A percentile compares a stretch with the other conserved stretches of the same genome.
These are phyloP conservation scores for Solanum chiquidenum DNA, from an alignment of 257 asterid species.

Conservation along the genomic window DNA sequence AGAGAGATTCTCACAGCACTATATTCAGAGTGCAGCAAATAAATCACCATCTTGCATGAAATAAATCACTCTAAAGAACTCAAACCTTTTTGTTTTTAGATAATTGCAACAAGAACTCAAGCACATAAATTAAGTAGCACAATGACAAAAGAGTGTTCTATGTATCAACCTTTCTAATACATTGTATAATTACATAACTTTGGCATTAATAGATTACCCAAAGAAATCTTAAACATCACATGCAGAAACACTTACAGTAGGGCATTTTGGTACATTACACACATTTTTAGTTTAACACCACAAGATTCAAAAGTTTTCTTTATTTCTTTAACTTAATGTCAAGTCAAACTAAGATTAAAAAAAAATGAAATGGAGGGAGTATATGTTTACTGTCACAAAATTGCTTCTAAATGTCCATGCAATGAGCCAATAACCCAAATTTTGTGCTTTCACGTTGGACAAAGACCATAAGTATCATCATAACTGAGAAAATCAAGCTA, in stretches of 20 bases:
- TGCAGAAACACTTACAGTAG: background rate
- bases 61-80: background rate
- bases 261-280: background rate
- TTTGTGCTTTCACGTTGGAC: background rate
- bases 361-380: background rate
- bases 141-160: background rate
- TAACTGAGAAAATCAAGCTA: constrained; percentile 47
- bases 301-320: background rate
- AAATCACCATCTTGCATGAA: background rate
- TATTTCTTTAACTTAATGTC: background rate
- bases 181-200: background rate
- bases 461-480: background rate
- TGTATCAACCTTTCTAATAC: background rate
- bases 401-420: background rate
- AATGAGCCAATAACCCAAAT: background rate
- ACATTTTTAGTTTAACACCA: background rate
- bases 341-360: background rate
- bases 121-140: background rate
- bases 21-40: background rate
- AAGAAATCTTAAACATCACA: background rate
- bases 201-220: background rate
- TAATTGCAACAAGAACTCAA: background rate
- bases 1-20: background rate
- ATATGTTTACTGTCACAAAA: background rate
- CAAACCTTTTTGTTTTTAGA: background rate